Evolutionary conservation across 83 land plant genomes (phyloP), one percentile per base, ranked within the genome.

Genomic region (Larix sibirica): DNA sequence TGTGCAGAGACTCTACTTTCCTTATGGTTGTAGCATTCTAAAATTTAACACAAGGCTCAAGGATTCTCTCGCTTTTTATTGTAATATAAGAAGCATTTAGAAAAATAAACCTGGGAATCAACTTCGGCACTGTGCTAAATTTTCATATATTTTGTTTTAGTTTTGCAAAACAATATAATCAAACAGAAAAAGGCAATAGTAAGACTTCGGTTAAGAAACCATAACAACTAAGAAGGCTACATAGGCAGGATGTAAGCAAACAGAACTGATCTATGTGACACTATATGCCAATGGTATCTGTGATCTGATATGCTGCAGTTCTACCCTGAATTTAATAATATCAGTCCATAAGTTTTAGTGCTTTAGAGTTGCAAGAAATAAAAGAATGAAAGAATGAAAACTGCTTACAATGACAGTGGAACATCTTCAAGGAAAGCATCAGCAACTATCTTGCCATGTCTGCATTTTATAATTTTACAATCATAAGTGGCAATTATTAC

Each of bases 401-500:
- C 26, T 7, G 20, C 74, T 69, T 69, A 69, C 74, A 73, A 16
- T 44, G 77, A 42, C 54, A 73, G 24, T 3, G 54, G 56, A 73
- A 42, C 28, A 44, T 44, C 12, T 24, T 42, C 42, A 36, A 73
- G 56, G 77, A 9, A 73, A 42, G 26, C 58, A 44, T 73, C 26
- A 73, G 77, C 77, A 44, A 73, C 44, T 20, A 73, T 73, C 77
- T 73, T 42, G 26, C 77, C 77, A 9, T 73, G 28, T 73, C 77
- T 73, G 58, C 77, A 73, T 42, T 73, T 73, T 9, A 40, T 21
- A 42, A 73, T 6, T 42, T 73, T 73, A 44, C 21, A 44, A 73
- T 73, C 77, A 73, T 42, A n/a, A 44, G 77, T 73, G 56, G 24
- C 77, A 42, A 73, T 73, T 73, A 73, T 73, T 73, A 73, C 20